These are phyloP conservation scores for Rhynchosporium secalis DNA, from an alignment of 2,329 filamentous ascomycete genomes.

Conservation along the genomic window DNA sequence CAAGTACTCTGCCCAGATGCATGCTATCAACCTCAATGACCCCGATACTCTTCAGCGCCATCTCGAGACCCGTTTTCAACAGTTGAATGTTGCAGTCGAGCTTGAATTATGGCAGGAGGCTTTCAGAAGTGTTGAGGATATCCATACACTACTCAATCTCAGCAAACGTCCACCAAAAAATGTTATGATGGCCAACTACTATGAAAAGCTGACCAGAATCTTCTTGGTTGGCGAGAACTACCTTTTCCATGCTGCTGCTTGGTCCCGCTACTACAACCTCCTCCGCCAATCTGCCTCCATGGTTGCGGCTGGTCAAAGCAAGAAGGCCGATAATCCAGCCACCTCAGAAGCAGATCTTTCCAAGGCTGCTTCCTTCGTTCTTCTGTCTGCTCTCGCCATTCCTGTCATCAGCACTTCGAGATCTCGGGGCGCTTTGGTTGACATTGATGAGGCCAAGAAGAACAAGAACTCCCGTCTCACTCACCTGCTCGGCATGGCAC, in stretches of 20 bases:
- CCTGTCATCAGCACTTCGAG: conserved; percentile 98
- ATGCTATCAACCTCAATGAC: conserved; percentile 98
- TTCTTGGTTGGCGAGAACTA: conserved; percentile 99
- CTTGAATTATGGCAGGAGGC: conserved; percentile 99
- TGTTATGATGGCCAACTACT: conserved; percentile 99
- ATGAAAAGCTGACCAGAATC: conserved; percentile 97
- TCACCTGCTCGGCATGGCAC: conserved; percentile 90
- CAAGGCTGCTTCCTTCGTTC: conserved; percentile 91
- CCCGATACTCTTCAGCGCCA: conserved; percentile 96
- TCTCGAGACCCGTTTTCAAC: conserved; percentile 96
- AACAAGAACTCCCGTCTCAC: conserved; percentile 98
- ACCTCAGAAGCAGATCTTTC: conserved; percentile 87
- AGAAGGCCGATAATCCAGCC: conserved; percentile 92
- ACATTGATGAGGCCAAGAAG: conserved; percentile 95
- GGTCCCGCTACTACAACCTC: conserved; percentile 96
- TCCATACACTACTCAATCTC: conserved; percentile 93
- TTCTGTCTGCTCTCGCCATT: conserved; percentile 93
- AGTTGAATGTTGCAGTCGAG: conserved; percentile 96
- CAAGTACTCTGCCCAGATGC: conserved; percentile 99
- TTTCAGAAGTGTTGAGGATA: conserved; percentile 98
- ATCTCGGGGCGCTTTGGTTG: conserved; percentile 91
- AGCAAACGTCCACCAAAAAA: conserved; percentile 99
- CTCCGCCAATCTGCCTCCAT: conserved; percentile 86
- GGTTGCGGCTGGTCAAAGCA: conserved; percentile 79
- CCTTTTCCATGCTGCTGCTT: conserved; percentile 96